Evolutionary conservation across 176 grass and related monocot species (phyloP), one percentile per base, ranked within the genome.

Genomic region (Oryza glumipatula): DNA sequence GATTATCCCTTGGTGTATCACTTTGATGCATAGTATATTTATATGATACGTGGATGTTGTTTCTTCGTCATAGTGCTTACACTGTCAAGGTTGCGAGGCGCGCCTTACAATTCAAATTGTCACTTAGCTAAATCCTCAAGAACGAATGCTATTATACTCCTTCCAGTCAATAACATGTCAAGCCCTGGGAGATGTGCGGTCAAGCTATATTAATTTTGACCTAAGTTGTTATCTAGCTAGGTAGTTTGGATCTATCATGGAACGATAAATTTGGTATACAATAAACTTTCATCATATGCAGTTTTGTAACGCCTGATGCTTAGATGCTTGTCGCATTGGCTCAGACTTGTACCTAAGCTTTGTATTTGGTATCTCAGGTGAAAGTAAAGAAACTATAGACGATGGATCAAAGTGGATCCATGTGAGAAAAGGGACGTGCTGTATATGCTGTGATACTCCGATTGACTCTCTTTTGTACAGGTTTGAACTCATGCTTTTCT

Each of bases 401-500:
- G 95, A 97, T 79, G 96, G 96, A 60, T 92, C 84, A 12, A 98
- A 95, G 74, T 98, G 96, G 93, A 95, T 85, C 33, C 86, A 94
- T 71, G 93, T 95, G 47, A 95, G 93, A 72, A 95, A 94, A 90
- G 96, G 96, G 48, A 92, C 80, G 26, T 98, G 96, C 39, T 95
- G 96, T 77, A 86, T 95, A 84, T 98, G 96, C 77, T 93, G 89
- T 14, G 89, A 95, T 69, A 90, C 85, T 92, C 89, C 94, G 44
- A 95, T 98, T 65, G 96, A 98, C 74, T 92, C 96, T 58, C 96
- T 98, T 87, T 72, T 98, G 83, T 98, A 98, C 87, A 95, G 96
- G 96, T 98, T 47, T 43, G 72, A 56, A 13, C 51, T 43, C 48
- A 11, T 19, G 4, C 2, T 26, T 33, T 4, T 70, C 22, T 65